phyloP scores from a whole-genome alignment of 345 rosid genomes.

The Sisymbrium irio region DNA sequence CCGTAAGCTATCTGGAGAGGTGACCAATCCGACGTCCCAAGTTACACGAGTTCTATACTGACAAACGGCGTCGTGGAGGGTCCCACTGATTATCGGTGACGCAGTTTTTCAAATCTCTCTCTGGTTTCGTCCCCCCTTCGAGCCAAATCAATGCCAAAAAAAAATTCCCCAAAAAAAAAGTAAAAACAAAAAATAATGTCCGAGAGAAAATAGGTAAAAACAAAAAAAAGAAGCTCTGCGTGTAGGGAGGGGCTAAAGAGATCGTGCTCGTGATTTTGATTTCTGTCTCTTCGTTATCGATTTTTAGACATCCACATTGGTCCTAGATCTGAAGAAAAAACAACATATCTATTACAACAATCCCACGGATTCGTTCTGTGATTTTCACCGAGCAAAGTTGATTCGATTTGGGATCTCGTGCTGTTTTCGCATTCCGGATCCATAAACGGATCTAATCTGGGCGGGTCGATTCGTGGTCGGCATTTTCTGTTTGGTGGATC shows the following conservation, averaged over 20 bases:
- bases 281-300: slow-evolving; percentile 2
- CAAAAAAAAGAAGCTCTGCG: background rate
- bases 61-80: slow-evolving; percentile 34
- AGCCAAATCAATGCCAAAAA: slow-evolving; percentile 32
- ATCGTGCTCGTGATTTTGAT: slow-evolving; percentile 12
- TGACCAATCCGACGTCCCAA: slow-evolving; percentile 23
- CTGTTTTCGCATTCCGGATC: slow-evolving; percentile 9
- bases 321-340: slow-evolving; percentile 23
- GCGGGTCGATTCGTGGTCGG: slow-evolving; percentile 22
- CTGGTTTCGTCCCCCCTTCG: slow-evolving; percentile 19
- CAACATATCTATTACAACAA: background rate
- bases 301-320: slow-evolving; percentile 24
- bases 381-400: slow-evolving; percentile 9
- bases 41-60: background rate
- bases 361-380: background rate
- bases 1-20: slow-evolving; percentile 22
- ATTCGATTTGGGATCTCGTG: background rate
- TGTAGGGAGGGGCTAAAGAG: background rate
- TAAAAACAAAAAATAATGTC: background rate
- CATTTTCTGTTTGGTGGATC: slow-evolving; percentile 28
- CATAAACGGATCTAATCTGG: slow-evolving; percentile 30
- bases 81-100: slow-evolving; percentile 19
- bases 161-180: background rate
- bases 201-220: background rate
- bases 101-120: slow-evolving; percentile 19